phyloP scores from a whole-genome alignment of 306 rosid genomes.

The Quercus agrifolia region DNA sequence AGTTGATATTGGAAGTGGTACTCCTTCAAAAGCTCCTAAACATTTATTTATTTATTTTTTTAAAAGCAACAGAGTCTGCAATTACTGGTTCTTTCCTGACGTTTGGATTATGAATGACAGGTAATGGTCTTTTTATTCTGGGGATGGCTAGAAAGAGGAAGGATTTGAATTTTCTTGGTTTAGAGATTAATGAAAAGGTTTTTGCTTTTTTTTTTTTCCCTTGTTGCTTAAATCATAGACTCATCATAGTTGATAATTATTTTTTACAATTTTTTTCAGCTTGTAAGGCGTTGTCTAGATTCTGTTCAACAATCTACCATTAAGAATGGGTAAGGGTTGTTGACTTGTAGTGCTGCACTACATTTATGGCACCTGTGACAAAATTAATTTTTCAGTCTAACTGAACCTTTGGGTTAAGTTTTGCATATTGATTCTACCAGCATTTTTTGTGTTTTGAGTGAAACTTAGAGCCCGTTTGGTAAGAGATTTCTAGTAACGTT shows the following conservation, averaged over 20 bases:
- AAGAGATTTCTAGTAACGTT: no score
- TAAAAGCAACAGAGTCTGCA: neutral
- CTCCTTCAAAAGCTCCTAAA: neutral
- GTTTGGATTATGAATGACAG: conserved; percentile 42
- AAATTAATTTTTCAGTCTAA: neutral
- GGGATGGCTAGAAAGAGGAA: conserved; percentile 78
- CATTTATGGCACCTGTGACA: neutral
- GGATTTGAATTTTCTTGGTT: conserved; percentile 80
- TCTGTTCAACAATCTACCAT: conserved; percentile 37
- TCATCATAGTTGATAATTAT: neutral
- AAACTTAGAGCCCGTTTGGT: neutral
- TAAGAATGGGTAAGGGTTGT: conserved; percentile 60
- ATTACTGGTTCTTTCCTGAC: conserved; percentile 14
- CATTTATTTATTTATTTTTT: neutral
- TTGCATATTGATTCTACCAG: neutral
- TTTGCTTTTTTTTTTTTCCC: neutral
- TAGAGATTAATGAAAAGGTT: conserved; percentile 94
- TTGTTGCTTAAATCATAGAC: neutral
- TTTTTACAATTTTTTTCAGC: conserved; percentile 48
- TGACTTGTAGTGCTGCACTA: neutral
- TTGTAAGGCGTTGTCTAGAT: conserved; percentile 65
- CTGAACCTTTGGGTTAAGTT: neutral
- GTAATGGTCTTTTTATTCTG: conserved; percentile 78
- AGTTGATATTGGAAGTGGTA: conserved; percentile 98
- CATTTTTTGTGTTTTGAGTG: neutral